phyloP scores from a whole-genome alignment of 495 filamentous ascomycete species.

The Chaetomium cochliodes region DNA sequence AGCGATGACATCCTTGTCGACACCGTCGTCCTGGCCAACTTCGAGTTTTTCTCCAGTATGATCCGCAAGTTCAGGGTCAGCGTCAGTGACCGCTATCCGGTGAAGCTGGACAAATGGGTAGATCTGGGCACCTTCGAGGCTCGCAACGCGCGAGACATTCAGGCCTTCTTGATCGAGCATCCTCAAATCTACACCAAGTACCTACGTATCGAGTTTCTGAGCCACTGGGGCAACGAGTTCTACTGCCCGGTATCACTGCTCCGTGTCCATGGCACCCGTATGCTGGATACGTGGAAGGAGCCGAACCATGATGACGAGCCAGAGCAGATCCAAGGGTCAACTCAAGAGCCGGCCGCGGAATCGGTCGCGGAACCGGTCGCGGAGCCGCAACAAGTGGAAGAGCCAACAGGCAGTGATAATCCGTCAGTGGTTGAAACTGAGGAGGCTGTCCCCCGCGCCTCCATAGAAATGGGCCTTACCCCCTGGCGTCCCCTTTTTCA shows the following conservation, averaged over 20 bases:
- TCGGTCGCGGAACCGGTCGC: conserved; percentile 27
- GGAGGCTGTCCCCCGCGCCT: conserved; percentile 4
- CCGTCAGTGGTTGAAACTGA: conserved; percentile 10
- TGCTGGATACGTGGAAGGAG: conserved; percentile 91
- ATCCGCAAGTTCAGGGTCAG: conserved; percentile 85
- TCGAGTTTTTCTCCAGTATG: conserved; percentile 98
- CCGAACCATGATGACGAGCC: conserved; percentile 42
- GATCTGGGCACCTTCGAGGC: conserved; percentile 86
- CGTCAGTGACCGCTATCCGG: conserved; percentile 89
- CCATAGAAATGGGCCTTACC: conserved; percentile 30
- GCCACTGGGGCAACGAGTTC: conserved; percentile 92
- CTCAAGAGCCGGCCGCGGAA: conserved; percentile 33
- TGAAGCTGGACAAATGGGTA: conserved; percentile 89
- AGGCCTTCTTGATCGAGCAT: conserved; percentile 89
- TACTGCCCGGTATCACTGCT: conserved; percentile 91
- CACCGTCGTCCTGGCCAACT: conserved; percentile 93
- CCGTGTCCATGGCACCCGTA: conserved; percentile 90
- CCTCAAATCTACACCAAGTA: conserved; percentile 95
- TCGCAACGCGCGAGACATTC: conserved; percentile 85
- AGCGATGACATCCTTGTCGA: conserved; percentile 92
- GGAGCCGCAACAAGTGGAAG: conserved; percentile 37
- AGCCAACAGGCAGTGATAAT: conserved; percentile 8
- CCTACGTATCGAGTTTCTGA: conserved; percentile 84
- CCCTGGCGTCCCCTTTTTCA: conserved; percentile 33
- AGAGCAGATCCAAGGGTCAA: conserved; percentile 38